These are phyloP conservation scores for Protea cynaroides DNA, from an alignment of 164 flowering plant genomes.

Conservation along the genomic window DNA sequence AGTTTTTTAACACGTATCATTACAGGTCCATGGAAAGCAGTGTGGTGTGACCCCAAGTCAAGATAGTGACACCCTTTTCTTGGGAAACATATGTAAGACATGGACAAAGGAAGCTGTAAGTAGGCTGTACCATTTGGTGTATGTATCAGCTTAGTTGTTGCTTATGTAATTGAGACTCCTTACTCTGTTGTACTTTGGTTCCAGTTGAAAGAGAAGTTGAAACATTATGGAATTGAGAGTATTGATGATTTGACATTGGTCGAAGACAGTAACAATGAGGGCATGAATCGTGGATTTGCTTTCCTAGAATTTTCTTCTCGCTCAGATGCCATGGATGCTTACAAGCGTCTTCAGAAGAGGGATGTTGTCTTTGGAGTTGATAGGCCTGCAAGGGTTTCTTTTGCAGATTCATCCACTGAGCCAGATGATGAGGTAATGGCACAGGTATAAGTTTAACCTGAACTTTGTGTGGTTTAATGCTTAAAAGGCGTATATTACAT, in stretches of 20 bases:
- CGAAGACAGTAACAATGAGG: constrained; percentile 70
- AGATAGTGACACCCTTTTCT: constrained; percentile 90
- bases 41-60: constrained; percentile 97
- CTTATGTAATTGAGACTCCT: constrained; percentile 3
- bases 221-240: constrained; percentile 66
- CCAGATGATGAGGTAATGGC: constrained; percentile 96
- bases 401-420: constrained; percentile 93
- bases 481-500: neutral
- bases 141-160: constrained; percentile 1
- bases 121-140: constrained; percentile 17
- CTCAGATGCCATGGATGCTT: constrained; percentile 93
- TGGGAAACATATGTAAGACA: constrained; percentile 93
- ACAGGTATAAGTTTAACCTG: constrained; percentile 48
- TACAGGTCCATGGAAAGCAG: constrained; percentile 83
- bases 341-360: constrained; percentile 80
- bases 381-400: constrained; percentile 86
- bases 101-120: constrained; percentile 97
- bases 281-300: constrained; percentile 92
- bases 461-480: neutral
- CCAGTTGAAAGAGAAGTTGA: constrained; percentile 87
- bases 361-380: constrained; percentile 84
- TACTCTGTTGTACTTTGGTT: constrained; percentile 18
- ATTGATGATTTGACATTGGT: constrained; percentile 81
- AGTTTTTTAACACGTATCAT: constrained; percentile 16
- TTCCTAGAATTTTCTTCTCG: constrained; percentile 89